A percentile compares a stretch with the other conserved stretches of the same genome.
phyloP scores from a whole-genome alignment of 495 filamentous ascomycete genomes.

The Pyrenopolyporus hunteri region DNA sequence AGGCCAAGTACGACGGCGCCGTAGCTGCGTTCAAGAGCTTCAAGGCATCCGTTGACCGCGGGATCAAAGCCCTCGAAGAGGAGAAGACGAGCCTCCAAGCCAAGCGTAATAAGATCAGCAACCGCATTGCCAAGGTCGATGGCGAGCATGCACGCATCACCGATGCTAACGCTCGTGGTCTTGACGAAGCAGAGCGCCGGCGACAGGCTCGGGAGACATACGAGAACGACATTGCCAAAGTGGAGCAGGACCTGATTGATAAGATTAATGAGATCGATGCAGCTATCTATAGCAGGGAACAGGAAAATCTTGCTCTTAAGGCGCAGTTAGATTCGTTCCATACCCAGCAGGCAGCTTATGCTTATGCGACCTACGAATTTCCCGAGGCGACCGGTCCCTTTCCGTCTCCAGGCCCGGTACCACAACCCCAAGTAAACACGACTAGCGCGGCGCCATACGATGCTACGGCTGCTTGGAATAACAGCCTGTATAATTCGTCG shows the following conservation, averaged over 20 bases:
- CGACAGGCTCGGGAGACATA: slow-evolving; percentile 69
- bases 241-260: slow-evolving; percentile 55
- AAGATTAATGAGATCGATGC: slow-evolving; percentile 46
- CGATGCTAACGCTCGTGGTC: slow-evolving; percentile 74
- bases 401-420: slow-evolving; percentile 20
- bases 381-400: slow-evolving; percentile 25
- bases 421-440: slow-evolving; percentile 21
- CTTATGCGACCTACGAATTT: slow-evolving; percentile 40
- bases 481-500: slow-evolving; percentile 38
- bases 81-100: slow-evolving; percentile 71
- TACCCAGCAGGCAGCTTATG: slow-evolving; percentile 41
- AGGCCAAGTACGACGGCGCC: slow-evolving; percentile 64
- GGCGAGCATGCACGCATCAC: slow-evolving; percentile 79
- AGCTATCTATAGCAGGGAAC: slow-evolving; percentile 50
- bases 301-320: slow-evolving; percentile 48
- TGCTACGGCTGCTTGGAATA: slow-evolving; percentile 39
- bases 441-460: slow-evolving; percentile 33
- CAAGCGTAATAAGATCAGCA: slow-evolving; percentile 77
- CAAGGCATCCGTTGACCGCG: slow-evolving; percentile 67
- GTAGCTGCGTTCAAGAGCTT: slow-evolving; percentile 65
- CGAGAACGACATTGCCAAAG: slow-evolving; percentile 66
- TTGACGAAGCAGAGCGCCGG: slow-evolving; percentile 75
- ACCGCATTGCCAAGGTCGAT: slow-evolving; percentile 75
- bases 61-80: slow-evolving; percentile 66
- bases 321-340: slow-evolving; percentile 48